Evolutionary conservation across 805 yeast species (phyloP), one percentile per base, ranked within the genome.

Genomic region (Debaryomyces maramus): DNA sequence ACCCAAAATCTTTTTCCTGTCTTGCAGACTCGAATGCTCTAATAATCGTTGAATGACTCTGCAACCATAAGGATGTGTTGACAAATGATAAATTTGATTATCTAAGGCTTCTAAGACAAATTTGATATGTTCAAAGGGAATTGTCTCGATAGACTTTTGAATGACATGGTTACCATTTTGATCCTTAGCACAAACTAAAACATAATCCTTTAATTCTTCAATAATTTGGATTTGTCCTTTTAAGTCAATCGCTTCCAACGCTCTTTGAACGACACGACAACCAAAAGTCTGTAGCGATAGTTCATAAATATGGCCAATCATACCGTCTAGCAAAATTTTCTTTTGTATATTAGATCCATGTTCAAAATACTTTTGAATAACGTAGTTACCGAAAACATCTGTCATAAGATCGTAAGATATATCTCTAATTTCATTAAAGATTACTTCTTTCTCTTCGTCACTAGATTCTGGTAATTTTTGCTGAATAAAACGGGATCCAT

Each of bases 151-250:
- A 1, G 96, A 83, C 60, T 90, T 91, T 66, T 93, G 99, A 47
- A 93, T 85, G 13, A 93, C 99, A 63, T 93, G 99, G 61, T 93
- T 93, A 48, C 98, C 99, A 62, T 93, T 93, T 67, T 91, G 98
- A 62, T 93, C 98, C 58, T 88, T 88, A 21, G 72, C 69, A 47
- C 74, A 69, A 19, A 63, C 48, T 30, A 70, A 55, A 44, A 91
- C 86, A 62, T 91, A 77, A 41, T 75, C 74, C 38, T 73, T 77
- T 45, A 93, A 69, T 63, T 93, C 99, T 18, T 72, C 69, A 36
- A 88, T 80, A 22, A 93, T 72, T 23, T 62, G 62, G 19, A 83
- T 72, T 61, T 87, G 93, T 47, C 86, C 85, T 1, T 75, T 77
- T 7, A 77, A 60, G 3, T 70, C 70, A 30, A 88, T 72, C 45